These are phyloP conservation scores for Saccharomycopsis olivae DNA, from an alignment of 805 yeast genomes.

Conservation along the genomic window DNA sequence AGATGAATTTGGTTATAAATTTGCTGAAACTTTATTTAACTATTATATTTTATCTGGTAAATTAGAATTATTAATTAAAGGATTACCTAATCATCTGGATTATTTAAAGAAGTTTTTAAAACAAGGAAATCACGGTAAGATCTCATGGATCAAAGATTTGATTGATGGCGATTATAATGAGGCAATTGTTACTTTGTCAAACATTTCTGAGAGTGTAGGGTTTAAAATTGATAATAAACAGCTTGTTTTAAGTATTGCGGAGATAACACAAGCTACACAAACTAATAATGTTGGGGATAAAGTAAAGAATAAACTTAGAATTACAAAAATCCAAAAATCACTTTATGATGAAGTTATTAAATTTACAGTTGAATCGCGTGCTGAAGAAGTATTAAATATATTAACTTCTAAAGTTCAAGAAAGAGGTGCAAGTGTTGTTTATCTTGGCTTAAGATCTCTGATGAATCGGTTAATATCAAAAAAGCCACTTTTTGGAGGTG, in stretches of 20 bases:
- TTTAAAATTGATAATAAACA: conserved; percentile 38
- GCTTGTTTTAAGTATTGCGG: conserved; percentile 60
- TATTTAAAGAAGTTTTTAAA: conserved; percentile 43
- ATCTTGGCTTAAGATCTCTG: conserved; percentile 18
- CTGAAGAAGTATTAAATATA: conserved; percentile 20
- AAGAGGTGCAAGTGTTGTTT: conserved; percentile 15
- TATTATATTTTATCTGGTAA: conserved; percentile 45
- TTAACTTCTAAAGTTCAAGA: conserved; percentile 22
- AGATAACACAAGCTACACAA: conserved; percentile 47
- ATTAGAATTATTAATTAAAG: conserved; percentile 41
- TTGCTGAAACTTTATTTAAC: conserved; percentile 55
- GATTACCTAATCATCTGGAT: conserved; percentile 41
- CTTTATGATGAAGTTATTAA: conserved; percentile 22
- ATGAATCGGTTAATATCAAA: conserved; percentile 27
- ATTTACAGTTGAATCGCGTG: conserved; percentile 1
- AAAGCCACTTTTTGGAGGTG: conserved; percentile 31
- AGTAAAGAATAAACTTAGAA: conserved; percentile 40
- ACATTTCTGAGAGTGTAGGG: conserved; percentile 31
- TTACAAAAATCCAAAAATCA: conserved; percentile 39
- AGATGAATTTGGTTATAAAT: conserved; percentile 51
- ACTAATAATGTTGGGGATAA: conserved; percentile 23
- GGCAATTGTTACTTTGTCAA: conserved; percentile 40
- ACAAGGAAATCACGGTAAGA: conserved; percentile 34
- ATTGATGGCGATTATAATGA: conserved; percentile 36
- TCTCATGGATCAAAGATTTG: conserved; percentile 67